Base-by-base conservation (phyloP, 768 basidiomycete species). In the Strobilomyces dryophilus region DNA sequence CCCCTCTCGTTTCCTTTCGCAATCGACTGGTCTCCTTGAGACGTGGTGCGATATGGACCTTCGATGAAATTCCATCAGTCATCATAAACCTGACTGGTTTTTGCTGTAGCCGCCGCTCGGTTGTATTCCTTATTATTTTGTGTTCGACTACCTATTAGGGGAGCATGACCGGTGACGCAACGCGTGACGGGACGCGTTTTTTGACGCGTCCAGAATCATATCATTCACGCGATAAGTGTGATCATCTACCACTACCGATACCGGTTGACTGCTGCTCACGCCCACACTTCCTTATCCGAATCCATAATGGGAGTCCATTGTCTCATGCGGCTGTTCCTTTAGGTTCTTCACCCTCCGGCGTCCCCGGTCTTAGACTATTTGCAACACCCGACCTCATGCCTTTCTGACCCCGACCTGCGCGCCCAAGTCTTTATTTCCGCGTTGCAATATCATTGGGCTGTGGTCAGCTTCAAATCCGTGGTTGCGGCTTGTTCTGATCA, bases 131-230 rank as follows among this genome's bases (percentile, higher is more conserved):
- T 51, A 37, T 52, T 39, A 46, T 52, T 56, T 41, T 40, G 21
- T 41, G 15, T 37, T 47, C 24, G 26, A 47, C 24, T 14, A 39
- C 51, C 29, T 24, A 21, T 27, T 52, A 44, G 46, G 52, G 9
- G 44, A 50, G 47, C 21, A 46, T 55, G 60, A 45, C 3, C 29
- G 29, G 54, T 56, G 54, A 62, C 61, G 15, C 45, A 54, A 52
- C 61, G 61, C 62, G 53, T 63, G 62, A 63, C 62, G 49, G 44
- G 49, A 61, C 62, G 62, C 54, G 62, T 52, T 56, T 64, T 51
- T 54, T 59, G 57, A 54, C 62, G 59, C 62, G 62, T 58, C 59
- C 53, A 55, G 39, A 62, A 62, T 48, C 53, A 52, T 27, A 36
- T 42, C 42, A 26, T 44, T 60, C 58, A 61, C 43, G 51, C 53